Conservation (phyloP, 495 filamentous ascomycete species). For the Amphirosellinia nigrospora region DNA sequence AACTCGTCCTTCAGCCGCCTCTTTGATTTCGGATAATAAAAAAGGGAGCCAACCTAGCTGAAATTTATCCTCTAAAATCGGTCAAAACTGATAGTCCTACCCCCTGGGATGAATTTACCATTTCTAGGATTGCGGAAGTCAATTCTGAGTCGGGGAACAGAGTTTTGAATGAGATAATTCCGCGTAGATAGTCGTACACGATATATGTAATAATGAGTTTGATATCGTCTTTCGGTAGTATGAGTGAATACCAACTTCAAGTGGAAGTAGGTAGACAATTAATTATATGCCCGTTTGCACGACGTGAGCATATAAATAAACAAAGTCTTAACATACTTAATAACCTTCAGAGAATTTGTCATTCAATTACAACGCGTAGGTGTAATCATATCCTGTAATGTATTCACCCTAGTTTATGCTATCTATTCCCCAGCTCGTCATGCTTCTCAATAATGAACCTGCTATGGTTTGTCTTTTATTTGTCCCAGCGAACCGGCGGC, state of each 20-base stretch:
- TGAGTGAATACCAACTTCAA: background rate
- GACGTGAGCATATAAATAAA: background rate
- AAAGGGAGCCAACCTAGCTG: no score
- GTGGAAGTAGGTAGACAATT: background rate
- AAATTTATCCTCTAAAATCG: no score
- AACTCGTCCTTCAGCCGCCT: no score
- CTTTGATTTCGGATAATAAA: no score
- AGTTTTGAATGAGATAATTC: no score
- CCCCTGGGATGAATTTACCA: no score
- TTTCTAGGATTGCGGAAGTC: no score
- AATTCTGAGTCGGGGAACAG: no score
- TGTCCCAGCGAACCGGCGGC: background rate
- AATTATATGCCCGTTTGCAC: background rate
- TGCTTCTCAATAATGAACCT: background rate
- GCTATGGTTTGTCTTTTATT: background rate
- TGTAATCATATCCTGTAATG: background rate
- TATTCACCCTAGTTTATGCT: background rate
- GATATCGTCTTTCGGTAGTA: no score
- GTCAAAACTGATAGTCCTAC: no score
- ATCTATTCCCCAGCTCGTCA: background rate
- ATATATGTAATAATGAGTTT: background rate
- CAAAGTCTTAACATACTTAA: background rate
- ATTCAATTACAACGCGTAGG: background rate
- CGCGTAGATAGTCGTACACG: no score
- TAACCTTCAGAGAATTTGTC: background rate